Percentiles rank a stretch among this genome's conserved stretches.
phyloP scores from a whole-genome alignment of 352 stramenopile species.

The Paralagenidium karlingii region DNA sequence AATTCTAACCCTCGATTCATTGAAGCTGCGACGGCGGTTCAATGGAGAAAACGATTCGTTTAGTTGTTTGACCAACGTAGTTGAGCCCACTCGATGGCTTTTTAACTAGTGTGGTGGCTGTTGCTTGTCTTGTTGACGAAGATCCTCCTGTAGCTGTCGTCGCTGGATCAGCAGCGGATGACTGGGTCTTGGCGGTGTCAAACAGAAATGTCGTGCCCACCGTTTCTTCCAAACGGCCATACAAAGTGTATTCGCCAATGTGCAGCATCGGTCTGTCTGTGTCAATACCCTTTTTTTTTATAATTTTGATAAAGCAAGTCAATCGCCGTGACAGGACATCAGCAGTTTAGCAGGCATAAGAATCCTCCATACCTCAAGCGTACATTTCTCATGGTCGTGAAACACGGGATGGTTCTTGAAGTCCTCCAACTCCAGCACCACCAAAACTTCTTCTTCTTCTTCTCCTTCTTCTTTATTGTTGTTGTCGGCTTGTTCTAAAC shows the following conservation, averaged over 20 bases:
- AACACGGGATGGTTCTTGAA: slow-evolving; percentile 75
- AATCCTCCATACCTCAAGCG: slow-evolving; percentile 31
- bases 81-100: no score
- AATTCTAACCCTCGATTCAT: not conserved
- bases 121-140: slow-evolving; percentile 60
- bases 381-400: slow-evolving; percentile 46
- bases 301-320: not conserved
- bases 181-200: slow-evolving; percentile 36
- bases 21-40: slow-evolving; percentile 28
- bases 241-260: slow-evolving; percentile 58
- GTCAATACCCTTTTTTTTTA: slow-evolving; percentile 70
- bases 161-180: no score
- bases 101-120: no score
- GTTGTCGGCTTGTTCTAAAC: no score
- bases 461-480: no score
- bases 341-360: no score
- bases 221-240: slow-evolving; percentile 59
- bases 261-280: slow-evolving; percentile 39
- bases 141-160: no score
- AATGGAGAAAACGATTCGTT: slow-evolving; percentile 76
- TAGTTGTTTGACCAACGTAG: slow-evolving; percentile 54
- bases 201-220: slow-evolving; percentile 75
- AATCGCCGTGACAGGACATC: not conserved
- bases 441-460: slow-evolving; percentile 51
- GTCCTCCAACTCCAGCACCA: slow-evolving; percentile 63